Evolutionary conservation across 2,329 filamentous ascomycete genomes (phyloP), one percentile per base, ranked within the genome.

Genomic region (Bipolaris cookei): DNA sequence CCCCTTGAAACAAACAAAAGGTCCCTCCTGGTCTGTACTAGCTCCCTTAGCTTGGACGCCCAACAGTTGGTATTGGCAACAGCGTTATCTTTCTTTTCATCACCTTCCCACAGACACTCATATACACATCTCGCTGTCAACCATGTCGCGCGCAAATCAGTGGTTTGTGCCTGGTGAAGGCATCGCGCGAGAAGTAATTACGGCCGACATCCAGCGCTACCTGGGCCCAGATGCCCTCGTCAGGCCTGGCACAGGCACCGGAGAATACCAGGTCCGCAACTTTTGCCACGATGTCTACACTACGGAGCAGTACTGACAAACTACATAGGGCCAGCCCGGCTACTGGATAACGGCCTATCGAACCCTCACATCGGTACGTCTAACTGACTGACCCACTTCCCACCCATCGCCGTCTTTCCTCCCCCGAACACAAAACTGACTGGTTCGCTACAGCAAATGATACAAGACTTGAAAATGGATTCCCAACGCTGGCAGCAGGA

Each of bases 261-360:
- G 76, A 53, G 77, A 80, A 54, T 74, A 79, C 66, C 74, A 80
- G 73, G 79, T 81, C 65, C 73, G 76, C 63, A 58, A 30, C 28
- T 41, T 66, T 62, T 60, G 58, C 56, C 55, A 53, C 23, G 30
- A 47, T 71, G 58, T 70, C 66, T n/a, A 28, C 18, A 43, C 50
- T 23, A 32, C 38, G 30, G 49, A 47, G 23, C 45, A 25, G 37
- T 38, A 57, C 54, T 57, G 46, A 57, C 54, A 14, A 16, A 42
- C 48, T 37, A 25, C 18, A 28, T 51, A 75, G 78, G 78, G 80
- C 65, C 75, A 79, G 57, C 65, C 75, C 47, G 81, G 81, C 56
- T 83, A 80, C 74, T 81, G 78, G 79, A 82, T 83, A 64, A 80
- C 79, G 51, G 80, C 80, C 34, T 82, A 82, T 68, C 78, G 81